Base-by-base conservation (phyloP, 768 basidiomycete genomes). In the Collybiopsis confluens region DNA sequence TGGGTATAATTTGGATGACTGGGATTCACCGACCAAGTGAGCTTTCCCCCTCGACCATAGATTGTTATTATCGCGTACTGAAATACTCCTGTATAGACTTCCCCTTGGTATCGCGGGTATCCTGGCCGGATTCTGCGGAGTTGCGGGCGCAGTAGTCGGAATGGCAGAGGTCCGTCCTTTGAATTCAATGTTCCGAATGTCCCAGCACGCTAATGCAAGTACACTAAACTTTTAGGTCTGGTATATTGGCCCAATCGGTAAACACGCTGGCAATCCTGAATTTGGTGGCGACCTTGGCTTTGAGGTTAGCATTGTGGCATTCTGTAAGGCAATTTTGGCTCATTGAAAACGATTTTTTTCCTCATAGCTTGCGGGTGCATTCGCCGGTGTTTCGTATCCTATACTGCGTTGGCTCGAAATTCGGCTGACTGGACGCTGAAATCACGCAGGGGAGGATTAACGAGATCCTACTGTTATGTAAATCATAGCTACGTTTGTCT, bases 281-380 rank as follows among this genome's bases (percentile, higher is more conserved):
- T 72, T 62, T 37, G 79, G 80, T 27, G 79, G 76, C 1, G 80
- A 82, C 58, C 67, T 82, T 26, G 80, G 80, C 28, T 81, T 82
- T 53, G 80, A 81, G 69, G 75, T 78, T 26, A 27, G 70, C 37
- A 37, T 30, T 4, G 10, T 26, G 6, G 6, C n/a, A 11, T 2
- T 20, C 13, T 43, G n/a, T 15, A 10, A 6, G 3, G 18, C 16
- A 24, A 7, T n/a, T n/a, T n/a, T 9, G 11, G 7, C 6, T 28
- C 38, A n/a, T 18, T n/a, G n/a, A 18, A 7, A n/a, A 16, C 8
- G 30, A 10, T 41, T 28, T 16, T 1, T 15, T 38, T 23, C 48
- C 26, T 33, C 20, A 16, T 33, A 75, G 72, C 71, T 78, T 44
- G 72, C 74, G 23, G 78, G 75, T 13, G 67, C 47, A 2, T 79